These are phyloP conservation scores for Diversispora epigaea DNA, from an alignment of 192 early-diverging fungal species.

Conservation along the genomic window DNA sequence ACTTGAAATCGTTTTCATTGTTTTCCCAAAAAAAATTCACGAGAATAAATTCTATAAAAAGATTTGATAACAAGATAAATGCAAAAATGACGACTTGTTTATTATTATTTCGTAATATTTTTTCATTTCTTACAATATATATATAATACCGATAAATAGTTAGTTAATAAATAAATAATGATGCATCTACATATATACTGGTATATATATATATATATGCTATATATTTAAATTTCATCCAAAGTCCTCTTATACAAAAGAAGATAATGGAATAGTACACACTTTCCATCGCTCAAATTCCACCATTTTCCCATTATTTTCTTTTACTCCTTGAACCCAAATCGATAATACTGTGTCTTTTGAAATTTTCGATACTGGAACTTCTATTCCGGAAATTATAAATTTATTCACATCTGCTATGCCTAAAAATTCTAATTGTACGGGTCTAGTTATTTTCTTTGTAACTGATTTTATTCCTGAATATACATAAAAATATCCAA, in stretches of 20 bases:
- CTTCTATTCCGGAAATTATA: background rate
- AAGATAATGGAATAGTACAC: background rate
- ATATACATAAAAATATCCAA: conserved; percentile 20
- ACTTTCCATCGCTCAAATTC: background rate
- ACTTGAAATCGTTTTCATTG: too few species aligned
- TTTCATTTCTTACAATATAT: too few species aligned
- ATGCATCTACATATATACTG: too few species aligned
- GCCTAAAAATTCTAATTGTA: conserved; percentile 17
- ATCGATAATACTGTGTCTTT: background rate
- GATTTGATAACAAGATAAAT: too few species aligned
- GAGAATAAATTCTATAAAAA: too few species aligned
- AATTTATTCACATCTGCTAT: conserved; percentile 6
- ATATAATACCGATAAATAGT: too few species aligned
- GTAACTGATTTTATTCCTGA: background rate
- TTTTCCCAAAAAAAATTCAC: too few species aligned
- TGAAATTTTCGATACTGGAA: background rate
- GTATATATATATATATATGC: too few species aligned
- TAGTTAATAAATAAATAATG: too few species aligned
- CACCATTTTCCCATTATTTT: background rate
- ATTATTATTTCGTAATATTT: too few species aligned
- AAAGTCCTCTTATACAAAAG: background rate
- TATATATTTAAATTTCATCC: background rate
- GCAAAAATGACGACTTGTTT: too few species aligned
- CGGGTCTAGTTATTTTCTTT: background rate
- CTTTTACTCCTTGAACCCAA: conserved; percentile 21